Evolutionary conservation across 768 basidiomycete species (phyloP), one percentile per base, ranked within the genome.

Genomic region (Mycena olivaceomarginata): DNA sequence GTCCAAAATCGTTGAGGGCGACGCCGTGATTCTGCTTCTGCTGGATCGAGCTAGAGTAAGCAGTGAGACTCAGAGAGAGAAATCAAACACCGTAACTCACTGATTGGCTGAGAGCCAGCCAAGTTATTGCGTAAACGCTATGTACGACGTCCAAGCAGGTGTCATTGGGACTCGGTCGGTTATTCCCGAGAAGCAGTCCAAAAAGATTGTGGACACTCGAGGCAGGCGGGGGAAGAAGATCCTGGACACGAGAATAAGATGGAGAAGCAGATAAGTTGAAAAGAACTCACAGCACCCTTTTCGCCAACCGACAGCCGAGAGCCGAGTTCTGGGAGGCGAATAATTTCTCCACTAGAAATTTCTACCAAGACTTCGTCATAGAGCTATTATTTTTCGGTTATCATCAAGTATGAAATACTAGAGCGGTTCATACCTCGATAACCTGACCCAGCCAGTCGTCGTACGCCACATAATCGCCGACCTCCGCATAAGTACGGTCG

Each of bases 391-490:
- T 66, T 67, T 73, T 64, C 18, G 12, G 74, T 68, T 67, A 72
- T 72, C 77, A 62, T 71, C 77, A 37, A 77, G 72, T 68, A 67
- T 31, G 37, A 43, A 22, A 79, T n/a, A 76, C 41, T 57, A 57
- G 37, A 77, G 63, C 46, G 37, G 48, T 41, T 65, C 90, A 77
- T 83, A 96, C 95, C 91, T 97, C 96, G 70, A 96, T 91, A 57
- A 97, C 90, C 90, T 97, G 96, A 68, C 97, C 97, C 81, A 98
- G 88, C 97, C 97, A 98, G 83, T 96, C 92, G 79, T 95, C 91
- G 81, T 93, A 92, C 20, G 93, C 87, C 64, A 98, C 95, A 86
- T 94, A 96, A 84, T 97, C 96, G 8, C 95, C 94, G 51, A 95
- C 89, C 74, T 95, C 95, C 37, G 95, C 90, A 40, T 93, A 91